Conservation (phyloP, 108 stramenopile genomes). For the Fistulifera pelliculosa region DNA sequence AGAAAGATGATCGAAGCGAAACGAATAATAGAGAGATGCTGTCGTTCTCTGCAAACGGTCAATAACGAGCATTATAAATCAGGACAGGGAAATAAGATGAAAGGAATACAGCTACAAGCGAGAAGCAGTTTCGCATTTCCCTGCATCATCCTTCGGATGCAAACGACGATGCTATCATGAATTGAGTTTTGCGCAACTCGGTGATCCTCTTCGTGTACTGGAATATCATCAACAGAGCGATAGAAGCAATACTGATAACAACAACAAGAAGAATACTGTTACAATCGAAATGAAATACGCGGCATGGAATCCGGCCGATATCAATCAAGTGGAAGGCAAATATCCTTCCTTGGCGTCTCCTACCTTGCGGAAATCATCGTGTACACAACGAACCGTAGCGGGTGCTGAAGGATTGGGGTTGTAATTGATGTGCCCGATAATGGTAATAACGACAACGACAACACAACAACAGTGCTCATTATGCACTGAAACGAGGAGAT, state of each 20-base stretch:
- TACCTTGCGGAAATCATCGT: slow-evolving; percentile 11
- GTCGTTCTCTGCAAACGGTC: too few relatives aligned
- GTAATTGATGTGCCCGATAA: slow-evolving; percentile 2
- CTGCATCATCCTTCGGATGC: too few relatives aligned
- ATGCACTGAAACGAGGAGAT: slow-evolving; percentile 15
- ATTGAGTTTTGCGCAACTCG: background rate
- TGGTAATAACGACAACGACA: too few relatives aligned
- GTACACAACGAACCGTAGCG: slow-evolving; percentile 10
- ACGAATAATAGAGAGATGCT: too few relatives aligned
- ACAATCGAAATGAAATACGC: slow-evolving; percentile 33
- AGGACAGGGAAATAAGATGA: too few relatives aligned
- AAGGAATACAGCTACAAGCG: too few relatives aligned
- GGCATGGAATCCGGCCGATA: slow-evolving; percentile 51
- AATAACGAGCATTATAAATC: too few relatives aligned
- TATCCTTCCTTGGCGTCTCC: slow-evolving; percentile 28
- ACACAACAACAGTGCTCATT: too few relatives aligned
- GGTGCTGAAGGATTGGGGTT: slow-evolving; percentile 43
- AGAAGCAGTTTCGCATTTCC: too few relatives aligned
- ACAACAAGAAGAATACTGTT: slow-evolving; percentile 3
- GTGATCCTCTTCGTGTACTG: slow-evolving; percentile 3
- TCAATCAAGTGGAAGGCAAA: slow-evolving; percentile 40
- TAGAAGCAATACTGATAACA: background rate
- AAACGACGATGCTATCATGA: slow-evolving; percentile 1
- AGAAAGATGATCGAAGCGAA: too few relatives aligned
- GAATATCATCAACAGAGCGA: background rate